phyloP scores from a whole-genome alignment of 768 basidiomycete genomes.

The Candolleomyces efflorescens region DNA sequence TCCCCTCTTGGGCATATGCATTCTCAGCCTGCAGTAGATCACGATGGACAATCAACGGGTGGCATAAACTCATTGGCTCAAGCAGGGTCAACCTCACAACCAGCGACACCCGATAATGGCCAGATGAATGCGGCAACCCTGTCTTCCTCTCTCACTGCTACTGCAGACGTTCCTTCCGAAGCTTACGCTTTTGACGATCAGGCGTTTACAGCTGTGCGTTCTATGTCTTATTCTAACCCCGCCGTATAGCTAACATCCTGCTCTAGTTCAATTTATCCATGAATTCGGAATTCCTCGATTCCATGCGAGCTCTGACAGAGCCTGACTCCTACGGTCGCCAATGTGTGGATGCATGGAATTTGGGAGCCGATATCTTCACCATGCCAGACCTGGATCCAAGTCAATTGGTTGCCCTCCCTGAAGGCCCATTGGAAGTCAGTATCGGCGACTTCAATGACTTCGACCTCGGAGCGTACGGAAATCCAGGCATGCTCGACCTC shows the following conservation, averaged over 20 bases:
- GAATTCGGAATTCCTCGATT: not conserved
- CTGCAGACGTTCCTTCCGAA: too few relatives aligned
- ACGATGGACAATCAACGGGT: not conserved
- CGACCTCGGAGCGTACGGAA: not conserved
- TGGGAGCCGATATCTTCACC: not conserved
- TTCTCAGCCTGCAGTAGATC: not conserved
- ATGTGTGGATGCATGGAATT: not conserved
- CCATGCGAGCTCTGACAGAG: not conserved
- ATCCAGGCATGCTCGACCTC: not conserved
- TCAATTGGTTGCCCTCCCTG: not conserved
- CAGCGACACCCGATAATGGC: not conserved
- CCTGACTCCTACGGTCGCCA: not conserved
- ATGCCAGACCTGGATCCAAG: not conserved
- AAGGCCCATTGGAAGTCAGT: not conserved
- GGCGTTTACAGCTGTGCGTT: not conserved
- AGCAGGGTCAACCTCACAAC: not conserved
- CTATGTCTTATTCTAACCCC: not conserved
- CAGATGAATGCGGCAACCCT: not conserved
- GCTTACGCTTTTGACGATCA: too few relatives aligned
- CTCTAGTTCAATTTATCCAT: slow-evolving; percentile 4
- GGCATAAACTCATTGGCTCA: not conserved
- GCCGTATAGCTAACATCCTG: not conserved
- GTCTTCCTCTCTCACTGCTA: not conserved
- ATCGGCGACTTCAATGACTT: not conserved
- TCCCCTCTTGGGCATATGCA: not conserved